Percentiles rank a stretch among this genome's conserved stretches.
Conservation (phyloP, 257 asterid species). For the Pogostemon cablin region DNA sequence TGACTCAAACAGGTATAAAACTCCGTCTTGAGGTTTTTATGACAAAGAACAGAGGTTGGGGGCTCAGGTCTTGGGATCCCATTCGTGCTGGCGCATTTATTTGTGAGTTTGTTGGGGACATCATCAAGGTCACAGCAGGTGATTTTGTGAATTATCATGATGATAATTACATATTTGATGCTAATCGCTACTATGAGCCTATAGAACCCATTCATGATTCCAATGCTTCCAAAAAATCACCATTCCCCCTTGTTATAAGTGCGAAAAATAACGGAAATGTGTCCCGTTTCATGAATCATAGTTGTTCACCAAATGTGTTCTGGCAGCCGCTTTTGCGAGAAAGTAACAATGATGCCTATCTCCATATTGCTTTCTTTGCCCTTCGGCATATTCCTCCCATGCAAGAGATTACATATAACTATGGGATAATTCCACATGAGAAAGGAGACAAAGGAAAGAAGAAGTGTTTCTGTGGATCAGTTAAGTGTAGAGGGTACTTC, state of each 20-base stretch:
- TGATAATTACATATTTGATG: constrained; percentile 68
- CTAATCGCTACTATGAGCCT: constrained; percentile 66
- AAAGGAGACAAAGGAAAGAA: constrained; percentile 65
- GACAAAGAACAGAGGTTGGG: constrained; percentile 90
- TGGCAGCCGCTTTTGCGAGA: constrained; percentile 92
- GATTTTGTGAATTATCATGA: constrained; percentile 51
- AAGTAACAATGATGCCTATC: constrained; percentile 55
- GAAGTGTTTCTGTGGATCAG: constrained; percentile 77
- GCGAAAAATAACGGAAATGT: constrained; percentile 79
- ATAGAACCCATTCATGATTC: constrained; percentile 50
- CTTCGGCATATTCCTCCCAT: constrained; percentile 81
- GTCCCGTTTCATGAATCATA: constrained; percentile 96
- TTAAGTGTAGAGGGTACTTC: constrained; percentile 76
- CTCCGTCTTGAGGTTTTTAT: constrained; percentile 77
- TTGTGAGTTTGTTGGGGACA: constrained; percentile 90
- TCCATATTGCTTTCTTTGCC: constrained; percentile 87
- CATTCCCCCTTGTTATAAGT: constrained; percentile 77
- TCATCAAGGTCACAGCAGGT: constrained; percentile 37
- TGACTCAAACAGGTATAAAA: constrained; percentile 73
- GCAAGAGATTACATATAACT: constrained; percentile 87
- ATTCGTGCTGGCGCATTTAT: constrained; percentile 82
- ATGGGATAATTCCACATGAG: constrained; percentile 62
- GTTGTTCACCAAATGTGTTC: constrained; percentile 78
- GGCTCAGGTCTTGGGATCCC: constrained; percentile 98
- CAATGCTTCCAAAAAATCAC: constrained; percentile 44